phyloP scores from a whole-genome alignment of 1,139 yeast genomes.

The Debaryomycetaceae sp. region DNA sequence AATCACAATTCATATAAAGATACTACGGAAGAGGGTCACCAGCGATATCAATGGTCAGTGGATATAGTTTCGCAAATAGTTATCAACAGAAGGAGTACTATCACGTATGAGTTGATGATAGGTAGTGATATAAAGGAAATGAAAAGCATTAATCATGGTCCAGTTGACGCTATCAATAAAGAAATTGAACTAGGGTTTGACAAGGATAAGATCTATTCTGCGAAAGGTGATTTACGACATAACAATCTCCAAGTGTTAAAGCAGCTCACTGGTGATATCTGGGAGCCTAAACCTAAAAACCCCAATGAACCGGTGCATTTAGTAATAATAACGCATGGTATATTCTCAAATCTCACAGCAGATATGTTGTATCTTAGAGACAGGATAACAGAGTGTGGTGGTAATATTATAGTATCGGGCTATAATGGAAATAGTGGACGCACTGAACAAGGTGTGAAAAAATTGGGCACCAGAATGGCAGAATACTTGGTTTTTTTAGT shows the following conservation, averaged over 20 bases:
- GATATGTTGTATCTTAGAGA: constrained; percentile 89
- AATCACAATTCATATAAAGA: constrained; percentile 39
- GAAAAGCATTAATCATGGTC: constrained; percentile 30
- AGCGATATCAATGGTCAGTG: constrained; percentile 66
- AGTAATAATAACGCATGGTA: constrained; percentile 81
- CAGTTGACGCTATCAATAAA: constrained; percentile 4
- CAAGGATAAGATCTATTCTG: constrained; percentile 8
- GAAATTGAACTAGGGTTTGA: neutral
- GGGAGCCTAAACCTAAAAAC: constrained; percentile 52
- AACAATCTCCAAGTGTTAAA: constrained; percentile 40
- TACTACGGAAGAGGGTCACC: constrained; percentile 18
- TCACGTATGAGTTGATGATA: constrained; percentile 64
- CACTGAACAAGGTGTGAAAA: constrained; percentile 86
- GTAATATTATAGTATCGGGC: constrained; percentile 71
- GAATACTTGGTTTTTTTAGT: constrained; percentile 62
- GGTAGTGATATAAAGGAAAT: constrained; percentile 38
- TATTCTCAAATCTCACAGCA: constrained; percentile 85
- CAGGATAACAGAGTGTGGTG: constrained; percentile 42
- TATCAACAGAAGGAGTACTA: constrained; percentile 63
- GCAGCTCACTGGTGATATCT: constrained; percentile 61
- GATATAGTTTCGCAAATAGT: constrained; percentile 83
- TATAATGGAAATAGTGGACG: constrained; percentile 79
- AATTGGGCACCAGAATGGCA: constrained; percentile 75
- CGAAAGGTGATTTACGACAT: constrained; percentile 13
- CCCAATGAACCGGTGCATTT: constrained; percentile 59